Evolutionary conservation across 495 filamentous ascomycete genomes (phyloP).

Genomic region (Chlorociboria aeruginascens): DNA sequence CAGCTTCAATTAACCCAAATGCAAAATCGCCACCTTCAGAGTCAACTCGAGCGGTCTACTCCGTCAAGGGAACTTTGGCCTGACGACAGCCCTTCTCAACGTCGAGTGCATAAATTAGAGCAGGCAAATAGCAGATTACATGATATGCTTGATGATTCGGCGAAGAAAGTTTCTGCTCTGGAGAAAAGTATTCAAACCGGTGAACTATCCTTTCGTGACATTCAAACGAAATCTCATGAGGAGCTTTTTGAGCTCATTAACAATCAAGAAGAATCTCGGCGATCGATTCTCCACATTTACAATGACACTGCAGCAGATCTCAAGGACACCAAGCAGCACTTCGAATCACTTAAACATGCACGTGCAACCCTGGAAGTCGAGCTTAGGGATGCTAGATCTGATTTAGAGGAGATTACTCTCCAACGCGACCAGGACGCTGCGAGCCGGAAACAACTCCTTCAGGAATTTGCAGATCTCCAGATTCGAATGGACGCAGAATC

Average conservation of each 20-base stretch:
- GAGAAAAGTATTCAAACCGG: slow-evolving; percentile 81
- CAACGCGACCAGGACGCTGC: slow-evolving; percentile 74
- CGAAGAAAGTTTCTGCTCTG: slow-evolving; percentile 82
- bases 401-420: slow-evolving; percentile 65
- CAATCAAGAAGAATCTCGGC: slow-evolving; percentile 82
- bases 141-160: slow-evolving; percentile 88
- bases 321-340: slow-evolving; percentile 70
- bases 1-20: slow-evolving; percentile 92
- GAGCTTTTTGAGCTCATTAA: slow-evolving; percentile 90
- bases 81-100: slow-evolving; percentile 74
- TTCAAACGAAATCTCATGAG: slow-evolving; percentile 89
- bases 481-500: slow-evolving; percentile 84
- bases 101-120: slow-evolving; percentile 83
- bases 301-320: slow-evolving; percentile 78
- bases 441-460: slow-evolving; percentile 74
- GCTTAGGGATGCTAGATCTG: slow-evolving; percentile 70
- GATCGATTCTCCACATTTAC: slow-evolving; percentile 68
- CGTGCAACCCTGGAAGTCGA: slow-evolving; percentile 78
- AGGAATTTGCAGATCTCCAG: slow-evolving; percentile 89
- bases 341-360: slow-evolving; percentile 72
- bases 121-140: slow-evolving; percentile 86
- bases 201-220: slow-evolving; percentile 81
- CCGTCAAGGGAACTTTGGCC: slow-evolving; percentile 47
- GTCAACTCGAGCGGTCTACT: slow-evolving; percentile 59
- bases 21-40: slow-evolving; percentile 90